Percentiles rank a stretch among this genome's conserved stretches.
phyloP scores from a whole-genome alignment of 73 alveolate genomes.

The Symbiodinium pilosum region DNA sequence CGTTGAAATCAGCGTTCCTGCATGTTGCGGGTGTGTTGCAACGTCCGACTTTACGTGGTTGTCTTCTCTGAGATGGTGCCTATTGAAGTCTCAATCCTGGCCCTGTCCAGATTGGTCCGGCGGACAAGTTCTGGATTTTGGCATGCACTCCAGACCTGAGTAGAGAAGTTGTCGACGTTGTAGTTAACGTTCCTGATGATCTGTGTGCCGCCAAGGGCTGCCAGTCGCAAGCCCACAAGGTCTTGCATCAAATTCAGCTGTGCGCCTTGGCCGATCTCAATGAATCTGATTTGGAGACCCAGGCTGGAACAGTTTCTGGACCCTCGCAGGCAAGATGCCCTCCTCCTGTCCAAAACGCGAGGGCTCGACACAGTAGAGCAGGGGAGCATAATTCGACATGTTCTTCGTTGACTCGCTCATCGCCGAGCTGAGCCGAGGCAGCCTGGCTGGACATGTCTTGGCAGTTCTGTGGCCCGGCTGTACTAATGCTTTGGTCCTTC shows the following conservation, averaged over 20 bases:
- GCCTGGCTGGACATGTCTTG: slow-evolving; percentile 36
- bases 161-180: not conserved
- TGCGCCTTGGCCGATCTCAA: slow-evolving; percentile 27
- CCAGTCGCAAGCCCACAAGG: slow-evolving; percentile 79
- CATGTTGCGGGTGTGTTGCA: not conserved
- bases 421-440: slow-evolving; percentile 55
- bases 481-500: no score
- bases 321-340: not conserved
- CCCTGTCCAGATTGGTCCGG: no score
- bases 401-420: slow-evolving; percentile 33
- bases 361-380: slow-evolving; percentile 31
- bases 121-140: no score
- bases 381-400: slow-evolving; percentile 14
- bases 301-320: not conserved
- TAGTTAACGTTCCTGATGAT: not conserved
- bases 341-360: slow-evolving; percentile 45
- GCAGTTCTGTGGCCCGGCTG: no score
- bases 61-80: no score
- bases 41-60: no score
- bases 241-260: slow-evolving; percentile 67
- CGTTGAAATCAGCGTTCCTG: not conserved
- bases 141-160: not conserved
- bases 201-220: slow-evolving; percentile 77
- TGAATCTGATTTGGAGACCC: not conserved
- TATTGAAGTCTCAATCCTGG: no score